Conservation (phyloP, 1,139 yeast species). For the Suhomyces ambrosiae region DNA sequence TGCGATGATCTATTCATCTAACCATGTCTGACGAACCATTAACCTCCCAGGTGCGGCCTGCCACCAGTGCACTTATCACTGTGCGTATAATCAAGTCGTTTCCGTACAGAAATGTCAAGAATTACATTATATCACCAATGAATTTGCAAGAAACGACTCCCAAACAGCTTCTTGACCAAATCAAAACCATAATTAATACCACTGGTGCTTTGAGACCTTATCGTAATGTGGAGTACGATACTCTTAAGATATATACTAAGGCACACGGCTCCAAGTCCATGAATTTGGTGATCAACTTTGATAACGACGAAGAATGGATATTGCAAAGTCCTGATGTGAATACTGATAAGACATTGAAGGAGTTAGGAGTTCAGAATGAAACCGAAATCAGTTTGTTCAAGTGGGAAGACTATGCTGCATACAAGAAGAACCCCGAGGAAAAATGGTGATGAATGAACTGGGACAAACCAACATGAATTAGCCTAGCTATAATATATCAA, state of each 20-base stretch:
- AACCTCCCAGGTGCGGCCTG: constrained; percentile 69
- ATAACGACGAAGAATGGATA: constrained; percentile 72
- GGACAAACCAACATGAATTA: too few species aligned
- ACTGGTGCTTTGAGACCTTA: constrained; percentile 80
- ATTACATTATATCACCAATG: constrained; percentile 69
- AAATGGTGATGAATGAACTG: constrained; percentile 65
- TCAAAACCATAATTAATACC: constrained; percentile 54
- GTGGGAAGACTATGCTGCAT: constrained; percentile 62
- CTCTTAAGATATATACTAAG: constrained; percentile 84
- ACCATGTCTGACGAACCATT: constrained; percentile 43
- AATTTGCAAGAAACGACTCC: constrained; percentile 75
- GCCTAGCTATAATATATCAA: too few species aligned
- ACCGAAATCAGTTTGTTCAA: constrained; percentile 87
- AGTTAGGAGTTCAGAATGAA: constrained; percentile 83
- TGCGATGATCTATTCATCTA: too few species aligned
- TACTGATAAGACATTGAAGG: constrained; percentile 51
- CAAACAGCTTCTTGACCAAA: constrained; percentile 52
- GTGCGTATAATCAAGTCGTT: constrained; percentile 87
- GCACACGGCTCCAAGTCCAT: constrained; percentile 95
- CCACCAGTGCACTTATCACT: constrained; percentile 73
- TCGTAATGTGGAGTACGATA: constrained; percentile 73
- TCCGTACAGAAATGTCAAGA: constrained; percentile 88
- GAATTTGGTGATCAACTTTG: constrained; percentile 88
- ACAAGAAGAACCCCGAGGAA: constrained; percentile 82
- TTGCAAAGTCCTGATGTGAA: constrained; percentile 38